A percentile compares a stretch with the other conserved stretches of the same genome.
phyloP scores from a whole-genome alignment of 345 rosid species.

The Eucalyptus marginata region DNA sequence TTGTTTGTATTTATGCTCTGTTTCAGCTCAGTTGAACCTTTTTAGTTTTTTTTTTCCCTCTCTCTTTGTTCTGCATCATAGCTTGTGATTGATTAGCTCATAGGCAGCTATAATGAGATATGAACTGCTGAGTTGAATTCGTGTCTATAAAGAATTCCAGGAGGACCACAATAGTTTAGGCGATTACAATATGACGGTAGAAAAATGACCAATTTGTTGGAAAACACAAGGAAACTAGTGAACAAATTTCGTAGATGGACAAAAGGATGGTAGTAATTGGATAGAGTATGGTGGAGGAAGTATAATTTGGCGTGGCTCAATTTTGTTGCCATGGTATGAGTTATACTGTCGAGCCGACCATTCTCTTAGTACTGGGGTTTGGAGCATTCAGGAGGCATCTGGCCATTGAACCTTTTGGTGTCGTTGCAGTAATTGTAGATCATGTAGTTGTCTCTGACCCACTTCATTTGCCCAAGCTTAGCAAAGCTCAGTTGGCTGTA shows the following conservation, averaged over 20 bases:
- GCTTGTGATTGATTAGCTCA: background rate
- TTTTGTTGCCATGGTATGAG: background rate
- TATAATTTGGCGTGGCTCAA: background rate
- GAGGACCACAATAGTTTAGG: background rate
- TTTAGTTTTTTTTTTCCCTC: background rate
- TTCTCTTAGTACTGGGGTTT: slow-evolving; percentile 36
- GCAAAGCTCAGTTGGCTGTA: slow-evolving; percentile 32
- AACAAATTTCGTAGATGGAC: background rate
- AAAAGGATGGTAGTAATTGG: background rate
- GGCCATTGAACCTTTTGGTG: slow-evolving; percentile 38
- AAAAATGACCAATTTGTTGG: background rate
- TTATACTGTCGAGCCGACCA: background rate
- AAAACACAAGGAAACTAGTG: background rate
- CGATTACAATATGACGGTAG: background rate
- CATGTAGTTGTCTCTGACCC: slow-evolving; percentile 45
- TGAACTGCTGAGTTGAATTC: background rate
- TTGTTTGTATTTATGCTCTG: background rate
- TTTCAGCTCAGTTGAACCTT: background rate
- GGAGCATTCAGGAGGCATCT: slow-evolving; percentile 58
- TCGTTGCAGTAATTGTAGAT: slow-evolving; percentile 65
- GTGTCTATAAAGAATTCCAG: background rate
- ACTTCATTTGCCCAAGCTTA: slow-evolving; percentile 28
- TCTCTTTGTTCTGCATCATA: background rate
- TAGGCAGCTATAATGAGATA: background rate
- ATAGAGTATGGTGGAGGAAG: background rate